Base-by-base conservation (phyloP, 345 rosid species). In the Gossypium anomalum region DNA sequence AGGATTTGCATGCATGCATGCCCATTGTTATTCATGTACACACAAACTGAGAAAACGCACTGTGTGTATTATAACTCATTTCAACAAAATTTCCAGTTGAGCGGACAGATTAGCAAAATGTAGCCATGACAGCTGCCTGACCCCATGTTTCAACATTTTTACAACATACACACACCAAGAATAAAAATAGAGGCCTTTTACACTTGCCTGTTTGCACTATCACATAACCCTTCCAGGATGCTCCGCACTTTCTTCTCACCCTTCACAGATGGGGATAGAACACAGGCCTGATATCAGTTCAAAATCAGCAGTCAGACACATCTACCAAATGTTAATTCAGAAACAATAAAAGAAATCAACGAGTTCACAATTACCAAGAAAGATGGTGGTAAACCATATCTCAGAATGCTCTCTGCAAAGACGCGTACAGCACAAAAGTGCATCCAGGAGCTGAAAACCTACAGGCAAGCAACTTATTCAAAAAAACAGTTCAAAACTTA, bases 361-460 rank as follows among this genome's bases (percentile, higher is more conserved):
- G 38, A 71, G 53, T 74, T 38, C 4, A 20, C 67, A 38, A 27
- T 87, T 89, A 93, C 99, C 97, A 96, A 82, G 86, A 96, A 96
- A 34, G 92, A 82, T 5, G 99, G 98, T 9, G 98, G 99, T 81
- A 96, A 82, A 77, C 99, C 99, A 77, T 96, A 92, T 92, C 99
- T 89, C 85, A 96, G 84, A 57, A 96, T 96, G 85, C 99, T 93
- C 86, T 96, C 98, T 60, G 97, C 84, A 81, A 90, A 96, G 71
- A 88, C 29, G 62, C 98, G 97, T n/a, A 96, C 92, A 77, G 97
- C 98, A 87, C 97, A 96, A 75, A 96, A 96, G 83, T 96, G 99
- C 99, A 96, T 96, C 98, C 97, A 96, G 12, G 97, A 89, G 84
- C 92, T 92, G 80, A 96, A 96, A 83, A 93, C 97, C 98, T 96